phyloP scores from a whole-genome alignment of 2,329 filamentous ascomycete genomes.

The Aureobasidium vineae region DNA sequence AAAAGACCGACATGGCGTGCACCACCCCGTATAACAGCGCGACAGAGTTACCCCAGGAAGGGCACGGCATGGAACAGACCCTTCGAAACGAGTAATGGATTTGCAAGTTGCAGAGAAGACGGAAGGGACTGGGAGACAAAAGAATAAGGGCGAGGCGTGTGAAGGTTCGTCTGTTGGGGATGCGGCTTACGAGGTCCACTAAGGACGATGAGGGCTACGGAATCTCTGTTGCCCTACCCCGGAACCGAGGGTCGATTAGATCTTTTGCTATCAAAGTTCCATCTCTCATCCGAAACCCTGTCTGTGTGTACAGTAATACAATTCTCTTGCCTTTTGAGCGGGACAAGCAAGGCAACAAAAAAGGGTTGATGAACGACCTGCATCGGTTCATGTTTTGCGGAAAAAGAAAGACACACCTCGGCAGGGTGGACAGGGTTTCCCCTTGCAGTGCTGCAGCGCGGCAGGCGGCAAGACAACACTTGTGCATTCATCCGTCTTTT shows the following conservation, averaged over 20 bases:
- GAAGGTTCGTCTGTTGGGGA: conserved; percentile 16
- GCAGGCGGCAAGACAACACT: not conserved
- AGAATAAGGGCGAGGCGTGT: conserved; percentile 1
- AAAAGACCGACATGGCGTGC: not conserved
- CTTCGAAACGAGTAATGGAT: not conserved
- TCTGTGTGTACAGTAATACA: conserved; percentile 4
- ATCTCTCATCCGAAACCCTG: conserved; percentile 1
- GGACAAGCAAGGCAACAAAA: not conserved
- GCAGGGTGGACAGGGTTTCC: conserved; percentile 5
- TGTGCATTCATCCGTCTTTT: not conserved
- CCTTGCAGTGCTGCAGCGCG: conserved; percentile 5
- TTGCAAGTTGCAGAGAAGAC: not conserved
- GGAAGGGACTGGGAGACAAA: not conserved
- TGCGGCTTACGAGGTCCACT: conserved; percentile 15
- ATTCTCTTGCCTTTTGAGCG: not conserved
- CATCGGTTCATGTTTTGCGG: conserved; percentile 7
- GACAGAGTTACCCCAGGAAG: not conserved
- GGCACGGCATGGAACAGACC: not conserved
- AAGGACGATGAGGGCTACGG: not conserved
- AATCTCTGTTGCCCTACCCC: not conserved
- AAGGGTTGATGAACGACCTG: not conserved
- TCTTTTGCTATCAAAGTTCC: not conserved
- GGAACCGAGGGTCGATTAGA: conserved; percentile 19
- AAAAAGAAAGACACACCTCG: not conserved
- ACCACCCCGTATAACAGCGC: not conserved